Base-by-base conservation (phyloP, 192 early-diverging fungal species). In the Spinellus fusiger region DNA sequence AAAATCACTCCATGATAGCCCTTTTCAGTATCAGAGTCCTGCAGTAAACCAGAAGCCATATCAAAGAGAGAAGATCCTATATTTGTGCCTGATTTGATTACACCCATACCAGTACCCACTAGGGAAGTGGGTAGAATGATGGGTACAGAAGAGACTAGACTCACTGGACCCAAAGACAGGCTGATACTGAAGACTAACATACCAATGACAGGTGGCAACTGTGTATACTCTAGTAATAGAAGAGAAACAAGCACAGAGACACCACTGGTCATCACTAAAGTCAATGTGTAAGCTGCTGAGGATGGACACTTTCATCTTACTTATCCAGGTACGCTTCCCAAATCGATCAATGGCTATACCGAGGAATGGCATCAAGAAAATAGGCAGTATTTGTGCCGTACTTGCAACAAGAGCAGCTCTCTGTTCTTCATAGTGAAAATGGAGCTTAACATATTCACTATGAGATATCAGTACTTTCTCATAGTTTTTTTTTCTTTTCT, bases 381-480 rank as follows among this genome's bases (percentile, higher is more conserved):
- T 77, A 18, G 89, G 89, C 57, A 87, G 69, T 13, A 87, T 73
- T 70, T 87, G 80, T 23, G 83, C 83, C 32, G 87, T 67, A 29
- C 84, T 85, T 6, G 88, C 86, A 8, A 78, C 77, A 70, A 80
- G 84, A 9, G 85, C 85, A 3, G 88, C 88, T 8, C 78, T 44
- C 4, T 72, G 53, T 53, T 91, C 86, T n/a, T 71, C 66, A 13
- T 75, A 70, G 18, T 72, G 77, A 58, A 86, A 91, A 8, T 85
- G 82, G 54, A 86, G 73, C 61, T 88, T 89, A 6, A 91, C 75
- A 32, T 89, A 81, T 68, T 91, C 86, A 56, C 85, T 83, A 63
- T 27, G 31, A 5, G 33, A 33, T 57, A 28, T 44, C 8, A 26
- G 1, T 13, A 16, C 2, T 28, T 27, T 16, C 38, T 58, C 38